A percentile compares a stretch with the other conserved stretches of the same genome.
Evolutionary conservation across 768 basidiomycete genomes (phyloP).

Genomic region (Kwoniella pini): DNA sequence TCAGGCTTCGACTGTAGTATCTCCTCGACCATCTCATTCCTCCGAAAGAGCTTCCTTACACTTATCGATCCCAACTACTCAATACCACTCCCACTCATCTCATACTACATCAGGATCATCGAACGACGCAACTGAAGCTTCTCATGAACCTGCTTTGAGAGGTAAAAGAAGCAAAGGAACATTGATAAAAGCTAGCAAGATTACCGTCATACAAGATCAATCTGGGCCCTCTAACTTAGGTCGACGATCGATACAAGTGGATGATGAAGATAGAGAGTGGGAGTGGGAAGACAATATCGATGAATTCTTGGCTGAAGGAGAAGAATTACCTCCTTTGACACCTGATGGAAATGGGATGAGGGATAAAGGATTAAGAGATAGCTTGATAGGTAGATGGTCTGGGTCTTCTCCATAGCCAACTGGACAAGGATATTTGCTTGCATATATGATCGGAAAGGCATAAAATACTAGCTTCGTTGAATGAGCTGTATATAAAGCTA

Average conservation of each 20-base stretch:
- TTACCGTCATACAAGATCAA: background rate
- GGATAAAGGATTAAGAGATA: slow-evolving; percentile 1
- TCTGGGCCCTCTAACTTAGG: too few relatives aligned
- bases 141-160: slow-evolving; percentile 8
- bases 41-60: slow-evolving; percentile 10
- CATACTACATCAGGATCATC: slow-evolving; percentile 5
- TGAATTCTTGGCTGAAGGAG: background rate
- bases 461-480: too few relatives aligned
- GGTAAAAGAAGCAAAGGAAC: slow-evolving; percentile 13
- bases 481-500: too few relatives aligned
- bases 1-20: slow-evolving; percentile 5
- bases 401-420: background rate
- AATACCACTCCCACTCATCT: slow-evolving; percentile 3
- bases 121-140: slow-evolving; percentile 2
- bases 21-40: slow-evolving; percentile 7
- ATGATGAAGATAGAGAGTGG: background rate
- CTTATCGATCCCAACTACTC: background rate
- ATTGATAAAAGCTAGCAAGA: slow-evolving; percentile 6
- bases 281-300: background rate
- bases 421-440: background rate
- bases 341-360: background rate
- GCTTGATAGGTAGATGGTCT: slow-evolving; percentile 9
- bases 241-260: too few relatives aligned
- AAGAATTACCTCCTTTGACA: background rate
- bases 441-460: too few relatives aligned